Base-by-base conservation (phyloP, 306 rosid genomes). In the Hippophae tibetana region DNA sequence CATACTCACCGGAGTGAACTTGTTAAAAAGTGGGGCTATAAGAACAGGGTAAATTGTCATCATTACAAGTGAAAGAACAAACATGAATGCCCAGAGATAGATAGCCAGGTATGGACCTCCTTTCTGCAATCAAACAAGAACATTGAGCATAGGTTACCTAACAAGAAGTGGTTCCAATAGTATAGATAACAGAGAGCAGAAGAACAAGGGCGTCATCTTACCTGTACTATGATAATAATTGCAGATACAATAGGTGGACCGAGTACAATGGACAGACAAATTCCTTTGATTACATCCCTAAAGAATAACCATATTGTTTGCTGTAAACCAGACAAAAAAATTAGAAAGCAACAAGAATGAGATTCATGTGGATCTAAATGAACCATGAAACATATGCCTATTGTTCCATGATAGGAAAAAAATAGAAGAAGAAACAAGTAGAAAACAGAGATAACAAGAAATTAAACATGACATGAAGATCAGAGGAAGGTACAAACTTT, bases 71-170 rank as follows among this genome's bases (percentile, higher is more conserved):
- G 98, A 87, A 70, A 92, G 85, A 61, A 74, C 84, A 64, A 92
- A 87, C 79, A 86, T 92, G 72, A 92, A 92, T 2, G 75, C 95
- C 98, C 98, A 92, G 47, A 92, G 98, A 80, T 92, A 92, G 75
- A 92, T 81, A 58, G 98, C 98, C 71, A 92, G 72, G 78, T 92
- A 92, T 62, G 89, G 96, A 65, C 98, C 96, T 76, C 98, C 98
- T 80, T 92, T 92, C 98, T 92, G 95, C 77, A 80, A 72, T 56
- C 64, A 64, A 43, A 69, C 43, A 81, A 13, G 2, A 54, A 65
- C 41, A 70, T 38, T 54, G 65, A 70, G 10, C 38, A 58, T 43
- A 42, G 47, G 61, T 47, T 48, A 63, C 42, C 52, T 54, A 58
- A 46, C 52, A 31, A 13, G 52, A 54, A 45, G 52, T 57, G 65